Percentiles rank a stretch among this genome's conserved stretches.
Conservation (phyloP, 2,329 filamentous ascomycete species). For the Colletotrichum sp. region DNA sequence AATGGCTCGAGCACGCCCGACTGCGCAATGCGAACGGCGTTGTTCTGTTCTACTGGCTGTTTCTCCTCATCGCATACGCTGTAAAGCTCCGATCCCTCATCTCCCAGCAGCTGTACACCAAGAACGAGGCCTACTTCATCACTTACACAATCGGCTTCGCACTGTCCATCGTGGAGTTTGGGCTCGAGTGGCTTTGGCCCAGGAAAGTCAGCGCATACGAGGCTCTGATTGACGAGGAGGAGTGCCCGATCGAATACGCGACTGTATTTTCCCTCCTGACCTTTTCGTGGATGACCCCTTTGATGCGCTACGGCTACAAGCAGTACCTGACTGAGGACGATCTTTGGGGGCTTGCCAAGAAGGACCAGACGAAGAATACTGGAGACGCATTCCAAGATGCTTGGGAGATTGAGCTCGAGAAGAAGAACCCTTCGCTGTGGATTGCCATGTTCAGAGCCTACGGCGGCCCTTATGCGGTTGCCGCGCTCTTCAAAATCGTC, state of each 20-base stretch:
- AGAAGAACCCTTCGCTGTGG: slow-evolving; percentile 82
- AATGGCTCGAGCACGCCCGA: slow-evolving; percentile 86
- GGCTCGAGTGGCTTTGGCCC: slow-evolving; percentile 86
- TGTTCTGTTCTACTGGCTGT: slow-evolving; percentile 90
- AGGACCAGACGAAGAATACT: slow-evolving; percentile 80
- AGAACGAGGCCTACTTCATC: slow-evolving; percentile 75
- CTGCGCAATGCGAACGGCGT: slow-evolving; percentile 86
- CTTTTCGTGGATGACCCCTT: slow-evolving; percentile 97
- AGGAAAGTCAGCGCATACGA: slow-evolving; percentile 71
- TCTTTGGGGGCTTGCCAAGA: slow-evolving; percentile 86
- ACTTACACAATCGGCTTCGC: slow-evolving; percentile 76
- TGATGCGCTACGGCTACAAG: slow-evolving; percentile 96
- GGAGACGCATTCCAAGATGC: slow-evolving; percentile 72
- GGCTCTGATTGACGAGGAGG: slow-evolving; percentile 62
- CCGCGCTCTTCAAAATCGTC: slow-evolving; percentile 84
- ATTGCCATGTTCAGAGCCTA: slow-evolving; percentile 83
- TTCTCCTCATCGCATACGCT: slow-evolving; percentile 77
- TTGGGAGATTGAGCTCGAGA: slow-evolving; percentile 79
- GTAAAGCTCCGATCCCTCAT: slow-evolving; percentile 88
- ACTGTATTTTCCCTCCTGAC: slow-evolving; percentile 92
- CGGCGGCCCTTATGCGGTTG: slow-evolving; percentile 81
- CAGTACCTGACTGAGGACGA: slow-evolving; percentile 93
- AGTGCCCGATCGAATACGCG: slow-evolving; percentile 84
- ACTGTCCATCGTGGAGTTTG: slow-evolving; percentile 72
- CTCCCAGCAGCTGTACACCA: slow-evolving; percentile 73